Conservation (phyloP, 805 yeast species). For the Saturnispora sekii region DNA sequence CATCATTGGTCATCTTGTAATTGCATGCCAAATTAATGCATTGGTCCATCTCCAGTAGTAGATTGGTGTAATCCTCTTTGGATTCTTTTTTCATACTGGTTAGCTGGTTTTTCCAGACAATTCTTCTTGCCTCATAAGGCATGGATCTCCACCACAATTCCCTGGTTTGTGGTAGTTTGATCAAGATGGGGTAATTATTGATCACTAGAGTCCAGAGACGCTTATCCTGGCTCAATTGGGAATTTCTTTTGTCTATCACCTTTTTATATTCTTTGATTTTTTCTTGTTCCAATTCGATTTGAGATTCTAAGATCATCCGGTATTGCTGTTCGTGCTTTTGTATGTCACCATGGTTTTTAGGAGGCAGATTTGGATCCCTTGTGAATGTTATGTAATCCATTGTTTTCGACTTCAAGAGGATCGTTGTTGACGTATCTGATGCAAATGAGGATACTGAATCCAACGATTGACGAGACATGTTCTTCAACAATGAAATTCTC, state of each 20-base stretch:
- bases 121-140: slow-evolving; percentile 33
- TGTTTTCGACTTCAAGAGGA: slow-evolving; percentile 4
- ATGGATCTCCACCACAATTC: slow-evolving; percentile 57
- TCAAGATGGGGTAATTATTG: slow-evolving; percentile 27
- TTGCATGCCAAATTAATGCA: slow-evolving; percentile 24
- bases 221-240: slow-evolving; percentile 30
- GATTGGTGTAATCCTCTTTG: slow-evolving; percentile 12
- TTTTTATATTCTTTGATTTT: slow-evolving; percentile 25
- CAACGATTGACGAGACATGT: slow-evolving; percentile 11
- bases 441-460: slow-evolving; percentile 7
- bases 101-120: slow-evolving; percentile 42
- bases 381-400: slow-evolving; percentile 34
- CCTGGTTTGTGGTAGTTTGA: slow-evolving; percentile 32
- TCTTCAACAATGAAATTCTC: slow-evolving; percentile 24
- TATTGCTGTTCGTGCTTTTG: slow-evolving; percentile 45
- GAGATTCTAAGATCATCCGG: slow-evolving; percentile 33
- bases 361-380: slow-evolving; percentile 58
- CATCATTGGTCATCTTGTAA: slow-evolving; percentile 17
- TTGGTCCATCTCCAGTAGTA: slow-evolving; percentile 15
- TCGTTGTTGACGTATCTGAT: slow-evolving; percentile 2
- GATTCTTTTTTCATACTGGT: slow-evolving; percentile 26
- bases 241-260: slow-evolving; percentile 26
- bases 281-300: slow-evolving; percentile 31
- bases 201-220: slow-evolving; percentile 35
- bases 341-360: slow-evolving; percentile 46